These are phyloP conservation scores for Zasmidium citrigriseum DNA, from an alignment of 2,329 filamentous ascomycete species.

Conservation along the genomic window DNA sequence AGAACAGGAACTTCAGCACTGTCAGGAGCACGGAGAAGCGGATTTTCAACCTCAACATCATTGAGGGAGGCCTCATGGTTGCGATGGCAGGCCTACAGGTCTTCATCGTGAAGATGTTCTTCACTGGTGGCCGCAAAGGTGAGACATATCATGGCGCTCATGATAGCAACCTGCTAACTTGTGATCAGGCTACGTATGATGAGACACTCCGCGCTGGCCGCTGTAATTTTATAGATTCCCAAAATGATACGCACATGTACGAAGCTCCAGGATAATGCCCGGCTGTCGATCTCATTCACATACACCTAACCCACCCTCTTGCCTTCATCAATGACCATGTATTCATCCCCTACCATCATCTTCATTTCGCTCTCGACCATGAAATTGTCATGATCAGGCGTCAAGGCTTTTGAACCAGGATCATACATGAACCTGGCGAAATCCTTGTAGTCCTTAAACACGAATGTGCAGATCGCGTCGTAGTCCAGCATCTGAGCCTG, in stretches of 20 bases:
- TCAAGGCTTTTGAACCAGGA: conserved; percentile 44
- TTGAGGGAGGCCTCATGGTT: conserved; percentile 88
- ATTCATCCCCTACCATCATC: conserved; percentile 51
- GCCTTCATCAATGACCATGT: conserved; percentile 32
- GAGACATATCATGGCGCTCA: neutral
- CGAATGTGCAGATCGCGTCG: conserved; percentile 52
- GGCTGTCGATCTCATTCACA: conserved; percentile 1
- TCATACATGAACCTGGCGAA: conserved; percentile 50
- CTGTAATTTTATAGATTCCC: conserved; percentile 8
- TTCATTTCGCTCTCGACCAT: conserved; percentile 40
- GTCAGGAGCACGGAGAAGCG: conserved; percentile 92
- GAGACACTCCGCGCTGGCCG: conserved; percentile 7
- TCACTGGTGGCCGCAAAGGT: conserved; percentile 75
- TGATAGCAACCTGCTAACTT: neutral
- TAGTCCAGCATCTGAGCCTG: conserved; percentile 46
- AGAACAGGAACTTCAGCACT: conserved; percentile 98
- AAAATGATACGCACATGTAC: neutral
- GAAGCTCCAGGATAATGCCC: neutral
- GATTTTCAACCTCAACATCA: conserved; percentile 96
- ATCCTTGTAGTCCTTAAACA: conserved; percentile 49
- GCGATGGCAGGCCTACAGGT: conserved; percentile 96
- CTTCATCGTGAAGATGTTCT: conserved; percentile 97
- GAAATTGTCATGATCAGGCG: conserved; percentile 38
- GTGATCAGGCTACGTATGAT: conserved; percentile 23
- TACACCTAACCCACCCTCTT: conserved; percentile 39